These are phyloP conservation scores for Obelidium mucronatum DNA, from an alignment of 192 early-diverging fungal genomes.

Conservation along the genomic window DNA sequence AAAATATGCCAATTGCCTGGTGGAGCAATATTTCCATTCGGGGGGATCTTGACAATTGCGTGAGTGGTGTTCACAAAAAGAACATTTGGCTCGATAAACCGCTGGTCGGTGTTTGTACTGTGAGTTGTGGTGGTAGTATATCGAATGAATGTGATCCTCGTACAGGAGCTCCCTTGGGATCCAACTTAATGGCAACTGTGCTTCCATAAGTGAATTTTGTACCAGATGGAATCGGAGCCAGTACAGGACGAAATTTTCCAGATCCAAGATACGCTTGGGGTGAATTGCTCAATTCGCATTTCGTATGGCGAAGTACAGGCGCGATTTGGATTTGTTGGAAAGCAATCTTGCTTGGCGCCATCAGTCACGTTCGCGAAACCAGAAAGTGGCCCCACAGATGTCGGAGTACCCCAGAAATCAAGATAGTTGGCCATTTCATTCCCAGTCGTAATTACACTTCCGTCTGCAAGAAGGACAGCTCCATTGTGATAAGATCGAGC, in stretches of 20 bases:
- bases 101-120: constrained; percentile 41
- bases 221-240: background rate
- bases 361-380: background rate
- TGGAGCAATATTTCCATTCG: constrained; percentile 39
- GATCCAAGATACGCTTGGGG: constrained; percentile 9
- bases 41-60: constrained; percentile 36
- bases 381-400: background rate
- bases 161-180: background rate
- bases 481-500: constrained; percentile 46
- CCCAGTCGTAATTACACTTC: constrained; percentile 42
- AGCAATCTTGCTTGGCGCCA: constrained; percentile 4
- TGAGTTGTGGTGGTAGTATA: constrained; percentile 40
- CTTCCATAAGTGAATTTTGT: constrained; percentile 13
- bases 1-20: constrained; percentile 56
- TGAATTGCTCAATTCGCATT: constrained; percentile 16
- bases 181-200: constrained; percentile 16
- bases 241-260: background rate
- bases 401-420: constrained; percentile 29
- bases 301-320: constrained; percentile 28
- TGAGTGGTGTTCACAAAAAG: constrained; percentile 28
- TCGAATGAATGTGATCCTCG: constrained; percentile 22
- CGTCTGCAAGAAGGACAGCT: constrained; percentile 36
- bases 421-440: constrained; percentile 47
- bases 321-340: background rate
- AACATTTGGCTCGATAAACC: constrained; percentile 25